Base-by-base conservation (phyloP, 1,284 basidiomycete species). In the Ceratobasidium sp. region DNA sequence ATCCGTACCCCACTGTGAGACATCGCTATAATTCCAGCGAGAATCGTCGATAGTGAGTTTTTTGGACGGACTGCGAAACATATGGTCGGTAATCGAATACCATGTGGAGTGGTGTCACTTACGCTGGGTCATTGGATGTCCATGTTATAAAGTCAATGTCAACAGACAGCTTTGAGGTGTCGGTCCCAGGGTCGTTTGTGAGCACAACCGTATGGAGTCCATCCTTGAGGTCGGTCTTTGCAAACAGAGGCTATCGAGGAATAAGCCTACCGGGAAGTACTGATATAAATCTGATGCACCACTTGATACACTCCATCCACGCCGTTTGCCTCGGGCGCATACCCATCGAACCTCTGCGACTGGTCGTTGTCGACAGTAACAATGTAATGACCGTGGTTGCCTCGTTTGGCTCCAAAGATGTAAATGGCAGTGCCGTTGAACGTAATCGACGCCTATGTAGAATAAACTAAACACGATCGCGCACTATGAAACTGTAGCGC, bases 91-190 rank as follows among this genome's bases (percentile, higher is more conserved):
- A 47, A 55, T 15, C 40, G 53, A 55, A 55, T 22, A 10, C 8
- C 8, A 12, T 6, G 45, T 6, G 10, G 10, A 12, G n/a, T 7
- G 8, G 22, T 7, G 7, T 8, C 22, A 22, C 62, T n/a, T 55
- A 67, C 64, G n/a, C 31, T 45, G 13, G n/a, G 22, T 67, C 64
- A 22, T 45, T 47, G n/a, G 64, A 67, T 34, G 64, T 67, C 64
- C 64, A 67, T 1, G 40, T 55, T 0, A 67, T 31, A 40, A 55
- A 67, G 35, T 67, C 64, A 29, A 67, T 45, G 29, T 67, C 64
- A 22, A 67, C 50, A 20, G 12, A 54, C 31, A 52, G 50, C 32
- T 34, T 31, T 4, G 27, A 27, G 7, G 40, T 43, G 29, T 34
- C 27, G 10, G 49, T 31, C n/a, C 38, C 50, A 20, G 20, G 20